These are phyloP conservation scores for Huntiella abstrusa DNA, from an alignment of 2,329 filamentous ascomycete genomes.

Conservation along the genomic window DNA sequence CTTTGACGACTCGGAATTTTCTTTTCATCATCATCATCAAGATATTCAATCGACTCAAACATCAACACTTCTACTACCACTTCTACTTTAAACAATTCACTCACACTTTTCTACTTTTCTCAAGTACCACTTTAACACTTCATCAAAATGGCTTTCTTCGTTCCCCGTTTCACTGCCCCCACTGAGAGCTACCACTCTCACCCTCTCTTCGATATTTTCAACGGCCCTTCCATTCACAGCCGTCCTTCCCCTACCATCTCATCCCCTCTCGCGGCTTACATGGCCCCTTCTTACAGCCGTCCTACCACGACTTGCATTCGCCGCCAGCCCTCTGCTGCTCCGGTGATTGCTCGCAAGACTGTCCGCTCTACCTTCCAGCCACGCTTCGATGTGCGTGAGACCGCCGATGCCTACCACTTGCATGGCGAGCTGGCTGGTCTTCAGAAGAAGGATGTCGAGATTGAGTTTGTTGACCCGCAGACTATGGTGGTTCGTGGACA, in stretches of 20 bases:
- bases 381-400: slow-evolving; percentile 62
- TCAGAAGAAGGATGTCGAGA: slow-evolving; percentile 51
- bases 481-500: slow-evolving; percentile 53
- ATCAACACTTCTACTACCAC: background rate
- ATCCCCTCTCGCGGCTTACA: background rate
- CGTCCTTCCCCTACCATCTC: slow-evolving; percentile 14
- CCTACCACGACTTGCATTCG: background rate
- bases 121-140: background rate
- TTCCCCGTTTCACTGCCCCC: slow-evolving; percentile 28
- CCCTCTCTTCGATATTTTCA: slow-evolving; percentile 45
- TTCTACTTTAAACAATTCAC: background rate
- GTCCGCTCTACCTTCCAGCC: slow-evolving; percentile 43
- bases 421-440: slow-evolving; percentile 65
- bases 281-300: background rate
- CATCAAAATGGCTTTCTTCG: slow-evolving; percentile 41
- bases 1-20: background rate
- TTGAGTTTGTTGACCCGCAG: slow-evolving; percentile 62
- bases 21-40: slow-evolving; percentile 5
- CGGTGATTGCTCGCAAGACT: background rate
- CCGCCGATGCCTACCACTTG: slow-evolving; percentile 49
- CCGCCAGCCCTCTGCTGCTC: slow-evolving; percentile 12
- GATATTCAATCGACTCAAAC: slow-evolving; percentile 4
- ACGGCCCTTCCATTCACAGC: slow-evolving; percentile 28
- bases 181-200: slow-evolving; percentile 29
- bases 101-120: background rate